Evolutionary conservation across 331 rosid species (phyloP).

Genomic region (Malus hybrid): DNA sequence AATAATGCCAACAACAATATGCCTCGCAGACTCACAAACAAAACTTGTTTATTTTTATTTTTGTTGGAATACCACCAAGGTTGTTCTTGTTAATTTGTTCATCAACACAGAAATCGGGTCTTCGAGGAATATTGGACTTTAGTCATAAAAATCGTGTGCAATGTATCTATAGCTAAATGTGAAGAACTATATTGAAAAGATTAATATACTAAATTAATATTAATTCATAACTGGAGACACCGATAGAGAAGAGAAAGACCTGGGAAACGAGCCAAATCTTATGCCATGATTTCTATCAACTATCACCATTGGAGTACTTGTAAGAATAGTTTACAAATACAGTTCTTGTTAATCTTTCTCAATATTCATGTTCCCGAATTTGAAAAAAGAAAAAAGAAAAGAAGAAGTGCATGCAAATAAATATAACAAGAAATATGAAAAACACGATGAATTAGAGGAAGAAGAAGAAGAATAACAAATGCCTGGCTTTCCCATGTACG

Average conservation of each 20-base stretch:
- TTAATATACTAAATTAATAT: neutral
- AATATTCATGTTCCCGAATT: constrained; percentile 10
- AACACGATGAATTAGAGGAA: neutral
- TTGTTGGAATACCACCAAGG: neutral
- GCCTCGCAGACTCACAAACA: neutral
- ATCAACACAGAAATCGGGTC: neutral
- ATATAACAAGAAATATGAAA: neutral
- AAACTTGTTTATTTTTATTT: neutral
- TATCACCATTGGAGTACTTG: constrained; percentile 11
- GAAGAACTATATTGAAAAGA: neutral
- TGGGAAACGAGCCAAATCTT: constrained; percentile 52
- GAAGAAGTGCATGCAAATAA: neutral
- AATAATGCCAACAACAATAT: neutral
- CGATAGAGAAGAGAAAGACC: neutral
- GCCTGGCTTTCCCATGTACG: constrained; percentile 99
- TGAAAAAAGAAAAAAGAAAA: neutral
- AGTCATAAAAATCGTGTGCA: neutral
- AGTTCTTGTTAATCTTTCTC: constrained; percentile 8
- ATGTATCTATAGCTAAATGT: neutral
- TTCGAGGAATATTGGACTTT: neutral
- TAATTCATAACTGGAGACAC: neutral
- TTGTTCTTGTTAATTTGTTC: neutral
- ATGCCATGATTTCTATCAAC: constrained; percentile 21
- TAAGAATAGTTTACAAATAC: constrained; percentile 26
- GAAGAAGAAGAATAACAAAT: constrained; percentile 34